These are phyloP conservation scores for Rhizomucor miehei DNA, from an alignment of 371 early-diverging fungal species.

Conservation along the genomic window DNA sequence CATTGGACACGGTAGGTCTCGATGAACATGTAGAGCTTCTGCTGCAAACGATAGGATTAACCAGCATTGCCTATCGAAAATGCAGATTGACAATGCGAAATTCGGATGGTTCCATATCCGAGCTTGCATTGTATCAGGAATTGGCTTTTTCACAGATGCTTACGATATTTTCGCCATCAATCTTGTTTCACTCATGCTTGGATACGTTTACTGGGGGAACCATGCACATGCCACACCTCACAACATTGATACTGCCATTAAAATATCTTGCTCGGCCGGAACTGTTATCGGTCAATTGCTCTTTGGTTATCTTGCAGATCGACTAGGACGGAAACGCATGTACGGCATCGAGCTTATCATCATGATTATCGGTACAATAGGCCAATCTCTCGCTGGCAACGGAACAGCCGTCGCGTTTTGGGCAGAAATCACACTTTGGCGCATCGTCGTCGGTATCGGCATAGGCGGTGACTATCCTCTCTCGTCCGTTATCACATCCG, in stretches of 20 bases:
- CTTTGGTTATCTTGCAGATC: slow-evolving; percentile 81
- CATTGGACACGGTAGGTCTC: too few species aligned
- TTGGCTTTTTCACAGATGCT: slow-evolving; percentile 88
- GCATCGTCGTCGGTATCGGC: slow-evolving; percentile 75
- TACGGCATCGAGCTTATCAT: slow-evolving; percentile 85
- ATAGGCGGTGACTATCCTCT: slow-evolving; percentile 82
- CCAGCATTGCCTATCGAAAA: too few species aligned
- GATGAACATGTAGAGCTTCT: too few species aligned
- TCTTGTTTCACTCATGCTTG: slow-evolving; percentile 75
- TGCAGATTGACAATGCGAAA: slow-evolving; percentile 50
- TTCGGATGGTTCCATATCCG: slow-evolving; percentile 83
- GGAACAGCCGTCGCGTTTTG: slow-evolving; percentile 55
- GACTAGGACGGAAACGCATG: slow-evolving; percentile 76
- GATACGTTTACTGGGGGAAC: slow-evolving; percentile 59
- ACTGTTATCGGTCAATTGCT: slow-evolving; percentile 77
- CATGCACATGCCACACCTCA: slow-evolving; percentile 46
- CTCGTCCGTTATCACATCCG: slow-evolving; percentile 80
- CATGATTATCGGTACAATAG: slow-evolving; percentile 70
- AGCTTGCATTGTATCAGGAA: slow-evolving; percentile 83
- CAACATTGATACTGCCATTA: slow-evolving; percentile 63
- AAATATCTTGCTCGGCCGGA: slow-evolving; percentile 73
- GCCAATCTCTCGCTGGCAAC: slow-evolving; percentile 70
- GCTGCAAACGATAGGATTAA: too few species aligned
- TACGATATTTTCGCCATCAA: slow-evolving; percentile 89
- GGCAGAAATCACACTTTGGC: slow-evolving; percentile 71